Evolutionary conservation across 2,329 filamentous ascomycete species (phyloP).

Genomic region (Clonostachys solani): DNA sequence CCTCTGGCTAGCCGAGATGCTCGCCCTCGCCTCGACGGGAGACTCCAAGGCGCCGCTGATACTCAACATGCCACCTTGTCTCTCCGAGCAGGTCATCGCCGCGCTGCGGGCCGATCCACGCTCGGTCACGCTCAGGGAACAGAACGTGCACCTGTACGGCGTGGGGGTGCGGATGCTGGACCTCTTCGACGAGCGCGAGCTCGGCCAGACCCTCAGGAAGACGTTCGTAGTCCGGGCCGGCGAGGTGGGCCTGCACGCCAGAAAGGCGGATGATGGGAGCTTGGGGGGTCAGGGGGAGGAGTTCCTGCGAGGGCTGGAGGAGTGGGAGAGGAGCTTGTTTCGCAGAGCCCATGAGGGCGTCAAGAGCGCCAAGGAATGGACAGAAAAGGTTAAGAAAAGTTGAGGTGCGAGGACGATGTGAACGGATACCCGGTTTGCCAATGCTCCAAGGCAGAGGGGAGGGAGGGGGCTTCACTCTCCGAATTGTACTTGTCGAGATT

Average conservation of each 20-base stretch:
- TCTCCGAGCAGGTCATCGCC: slow-evolving; percentile 77
- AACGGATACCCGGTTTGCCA: too few relatives aligned
- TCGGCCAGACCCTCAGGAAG: slow-evolving; percentile 70
- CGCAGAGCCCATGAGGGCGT: slow-evolving; percentile 70
- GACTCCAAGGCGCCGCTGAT: slow-evolving; percentile 62
- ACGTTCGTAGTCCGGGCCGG: slow-evolving; percentile 79
- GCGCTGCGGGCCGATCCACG: slow-evolving; percentile 88
- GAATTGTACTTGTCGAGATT: too few relatives aligned
- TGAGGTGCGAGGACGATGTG: slow-evolving; percentile 9
- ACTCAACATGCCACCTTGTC: slow-evolving; percentile 74
- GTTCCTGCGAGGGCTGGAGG: slow-evolving; percentile 83
- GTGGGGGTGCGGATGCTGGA: slow-evolving; percentile 84
- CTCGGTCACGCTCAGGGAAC: slow-evolving; percentile 76
- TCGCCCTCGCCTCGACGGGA: slow-evolving; percentile 63
- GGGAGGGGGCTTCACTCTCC: too few relatives aligned
- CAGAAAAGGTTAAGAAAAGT: slow-evolving; percentile 47
- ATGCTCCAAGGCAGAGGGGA: too few relatives aligned
- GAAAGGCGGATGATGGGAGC: slow-evolving; percentile 66
- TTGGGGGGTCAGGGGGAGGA: slow-evolving; percentile 62
- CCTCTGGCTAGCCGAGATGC: slow-evolving; percentile 92
- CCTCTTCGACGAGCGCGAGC: slow-evolving; percentile 75
- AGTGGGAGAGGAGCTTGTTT: slow-evolving; percentile 79
- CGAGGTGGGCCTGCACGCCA: slow-evolving; percentile 83
- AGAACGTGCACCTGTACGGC: slow-evolving; percentile 84
- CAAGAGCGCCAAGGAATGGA: slow-evolving; percentile 67